Percentiles rank a stretch among this genome's conserved stretches.
phyloP scores from a whole-genome alignment of 257 asterid species.

The Salvia rosmarinus region DNA sequence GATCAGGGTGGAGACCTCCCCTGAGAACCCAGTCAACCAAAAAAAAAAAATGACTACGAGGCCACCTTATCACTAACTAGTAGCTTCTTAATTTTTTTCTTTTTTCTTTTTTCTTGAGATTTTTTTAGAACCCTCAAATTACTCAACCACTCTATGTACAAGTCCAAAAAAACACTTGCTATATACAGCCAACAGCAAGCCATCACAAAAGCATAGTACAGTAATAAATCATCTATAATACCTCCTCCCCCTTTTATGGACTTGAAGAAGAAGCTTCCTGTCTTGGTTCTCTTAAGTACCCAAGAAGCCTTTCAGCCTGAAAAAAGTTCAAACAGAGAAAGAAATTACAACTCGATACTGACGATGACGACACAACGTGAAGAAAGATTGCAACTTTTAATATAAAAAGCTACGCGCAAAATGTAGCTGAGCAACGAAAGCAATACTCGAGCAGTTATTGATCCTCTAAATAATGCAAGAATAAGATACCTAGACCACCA shows the following conservation, averaged over 20 bases:
- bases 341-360: conserved; percentile 14
- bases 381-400: conserved; percentile 33
- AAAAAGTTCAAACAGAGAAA: conserved; percentile 27
- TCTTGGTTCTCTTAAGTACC: conserved; percentile 91
- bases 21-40: conserved; percentile 45
- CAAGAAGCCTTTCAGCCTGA: conserved; percentile 95
- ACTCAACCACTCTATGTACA: conserved; percentile 74
- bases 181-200: conserved; percentile 56
- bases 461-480: conserved; percentile 31
- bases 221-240: conserved; percentile 42
- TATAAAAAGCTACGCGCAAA: conserved; percentile 7
- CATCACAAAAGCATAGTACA: conserved; percentile 42
- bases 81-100: conserved; percentile 33
- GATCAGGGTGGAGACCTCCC: conserved; percentile 30
- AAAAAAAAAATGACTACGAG: conserved; percentile 37
- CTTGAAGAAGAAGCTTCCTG: conserved; percentile 80
- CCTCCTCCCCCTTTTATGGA: conserved; percentile 48
- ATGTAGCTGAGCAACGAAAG: conserved; percentile 32
- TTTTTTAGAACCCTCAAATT: conserved; percentile 35
- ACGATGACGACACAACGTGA: conserved; percentile 1
- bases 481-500: conserved; percentile 13
- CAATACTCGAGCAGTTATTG: conserved; percentile 34
- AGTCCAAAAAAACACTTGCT: conserved; percentile 45
- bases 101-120: neutral
- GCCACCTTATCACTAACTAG: conserved; percentile 57